A percentile compares a stretch with the other conserved stretches of the same genome.
These are phyloP conservation scores for Moringa oleifera DNA, from an alignment of 345 rosid genomes.

Conservation along the genomic window DNA sequence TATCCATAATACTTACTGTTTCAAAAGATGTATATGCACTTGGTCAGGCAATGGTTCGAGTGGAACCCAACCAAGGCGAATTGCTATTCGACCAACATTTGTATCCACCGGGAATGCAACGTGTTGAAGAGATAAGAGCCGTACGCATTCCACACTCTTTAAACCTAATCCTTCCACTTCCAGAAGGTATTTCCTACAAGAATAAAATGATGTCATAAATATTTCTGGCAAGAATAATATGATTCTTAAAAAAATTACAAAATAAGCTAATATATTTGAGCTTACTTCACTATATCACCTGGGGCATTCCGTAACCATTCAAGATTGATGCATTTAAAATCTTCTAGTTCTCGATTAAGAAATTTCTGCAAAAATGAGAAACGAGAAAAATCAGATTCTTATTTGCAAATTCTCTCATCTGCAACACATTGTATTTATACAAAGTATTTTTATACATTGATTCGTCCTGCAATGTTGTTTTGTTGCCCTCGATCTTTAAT, in stretches of 20 bases:
- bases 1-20: conserved; percentile 53
- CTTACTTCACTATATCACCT: conserved; percentile 77
- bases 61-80: conserved; percentile 97
- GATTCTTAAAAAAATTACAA: too few relatives aligned
- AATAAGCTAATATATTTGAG: too few relatives aligned
- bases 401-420: too few relatives aligned
- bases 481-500: conserved; percentile 61
- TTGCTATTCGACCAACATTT: conserved; percentile 94
- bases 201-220: too few relatives aligned
- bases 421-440: too few relatives aligned
- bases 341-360: conserved; percentile 54
- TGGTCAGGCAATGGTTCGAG: conserved; percentile 88
- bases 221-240: too few relatives aligned
- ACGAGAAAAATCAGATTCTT: too few relatives aligned
- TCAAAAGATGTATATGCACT: conserved; percentile 84
- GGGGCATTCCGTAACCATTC: conserved; percentile 87
- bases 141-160: conserved; percentile 95
- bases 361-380: conserved; percentile 83
- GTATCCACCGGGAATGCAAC: conserved; percentile 97
- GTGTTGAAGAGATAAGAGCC: conserved; percentile 87
- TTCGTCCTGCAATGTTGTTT: conserved; percentile 86
- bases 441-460: conserved; percentile 59
- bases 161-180: conserved; percentile 78
- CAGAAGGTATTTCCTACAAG: conserved; percentile 75
- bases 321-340: conserved; percentile 70